Evolutionary conservation across 2,329 filamentous ascomycete species (phyloP).

Genomic region (Lachnellula suecica): DNA sequence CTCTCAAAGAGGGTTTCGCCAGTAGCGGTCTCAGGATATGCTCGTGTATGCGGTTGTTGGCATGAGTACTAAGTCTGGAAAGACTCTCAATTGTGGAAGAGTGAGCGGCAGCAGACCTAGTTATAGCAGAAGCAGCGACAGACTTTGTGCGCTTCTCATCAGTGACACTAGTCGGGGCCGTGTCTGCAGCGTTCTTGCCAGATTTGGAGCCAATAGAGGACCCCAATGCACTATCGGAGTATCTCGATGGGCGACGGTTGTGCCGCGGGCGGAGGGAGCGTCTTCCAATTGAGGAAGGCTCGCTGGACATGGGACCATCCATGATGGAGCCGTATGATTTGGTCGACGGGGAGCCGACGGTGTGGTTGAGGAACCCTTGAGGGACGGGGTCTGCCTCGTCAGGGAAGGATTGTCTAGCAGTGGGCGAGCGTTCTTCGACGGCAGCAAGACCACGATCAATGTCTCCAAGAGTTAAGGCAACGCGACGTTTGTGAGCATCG

Average conservation of each 20-base stretch:
- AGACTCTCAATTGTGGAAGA: slow-evolving; percentile 48
- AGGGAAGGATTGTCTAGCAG: slow-evolving; percentile 42
- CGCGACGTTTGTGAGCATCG: slow-evolving; percentile 67
- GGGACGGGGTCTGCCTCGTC: slow-evolving; percentile 62
- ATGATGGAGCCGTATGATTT: slow-evolving; percentile 31
- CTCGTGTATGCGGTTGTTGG: slow-evolving; percentile 76
- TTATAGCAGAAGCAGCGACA: slow-evolving; percentile 56
- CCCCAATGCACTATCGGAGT: slow-evolving; percentile 86
- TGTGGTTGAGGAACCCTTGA: slow-evolving; percentile 56
- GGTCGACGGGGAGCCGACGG: slow-evolving; percentile 46
- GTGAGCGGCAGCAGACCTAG: slow-evolving; percentile 53
- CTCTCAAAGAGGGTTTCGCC: slow-evolving; percentile 68
- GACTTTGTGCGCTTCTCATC: slow-evolving; percentile 38
- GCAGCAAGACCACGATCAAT: slow-evolving; percentile 63
- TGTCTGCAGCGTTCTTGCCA: slow-evolving; percentile 46
- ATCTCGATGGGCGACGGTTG: slow-evolving; percentile 54
- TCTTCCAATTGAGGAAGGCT: slow-evolving; percentile 44
- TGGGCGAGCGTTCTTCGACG: slow-evolving; percentile 37
- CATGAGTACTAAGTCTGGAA: slow-evolving; percentile 64
- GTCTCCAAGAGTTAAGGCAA: slow-evolving; percentile 63
- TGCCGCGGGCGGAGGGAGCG: slow-evolving; percentile 53
- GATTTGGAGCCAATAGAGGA: slow-evolving; percentile 70
- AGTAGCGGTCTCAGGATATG: slow-evolving; percentile 78
- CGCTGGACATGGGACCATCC: slow-evolving; percentile 42
- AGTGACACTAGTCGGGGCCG: slow-evolving; percentile 39